Evolutionary conservation across 352 stramenopile species (phyloP).

Genomic region (Pythium diclinum): DNA sequence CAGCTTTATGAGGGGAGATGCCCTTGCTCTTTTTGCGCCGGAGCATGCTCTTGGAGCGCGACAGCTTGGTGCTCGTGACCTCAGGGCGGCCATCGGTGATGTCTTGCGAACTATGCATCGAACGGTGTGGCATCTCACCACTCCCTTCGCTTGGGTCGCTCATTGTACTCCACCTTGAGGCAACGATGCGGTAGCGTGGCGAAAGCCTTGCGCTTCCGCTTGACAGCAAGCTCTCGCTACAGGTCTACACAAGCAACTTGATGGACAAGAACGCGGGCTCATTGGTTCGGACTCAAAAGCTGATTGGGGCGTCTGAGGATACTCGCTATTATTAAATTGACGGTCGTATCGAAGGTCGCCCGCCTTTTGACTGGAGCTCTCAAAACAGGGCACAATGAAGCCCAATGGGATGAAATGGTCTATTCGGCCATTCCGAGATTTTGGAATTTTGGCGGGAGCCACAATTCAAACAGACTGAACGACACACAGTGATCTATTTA

Average conservation of each 20-base stretch:
- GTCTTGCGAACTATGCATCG: conserved; percentile 19
- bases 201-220: background rate
- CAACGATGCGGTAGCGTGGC: background rate
- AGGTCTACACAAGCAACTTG: background rate
- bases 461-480: too few species aligned
- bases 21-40: conserved; percentile 22
- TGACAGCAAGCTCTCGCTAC: background rate
- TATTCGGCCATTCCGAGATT: too few species aligned
- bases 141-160: conserved; percentile 11
- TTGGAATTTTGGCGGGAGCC: too few species aligned
- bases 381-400: too few species aligned
- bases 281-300: background rate
- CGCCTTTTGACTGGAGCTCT: too few species aligned
- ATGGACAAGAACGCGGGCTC: background rate
- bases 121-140: background rate
- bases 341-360: background rate
- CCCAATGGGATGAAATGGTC: too few species aligned
- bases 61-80: conserved; percentile 9
- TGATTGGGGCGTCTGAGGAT: background rate
- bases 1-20: conserved; percentile 2
- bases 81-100: conserved; percentile 25
- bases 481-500: too few species aligned
- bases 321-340: background rate
- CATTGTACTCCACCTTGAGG: conserved; percentile 4
- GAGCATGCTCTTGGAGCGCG: conserved; percentile 20